Conservation (phyloP, 208 protist genomes). For the Acanthamoeba castellanii region DNA sequence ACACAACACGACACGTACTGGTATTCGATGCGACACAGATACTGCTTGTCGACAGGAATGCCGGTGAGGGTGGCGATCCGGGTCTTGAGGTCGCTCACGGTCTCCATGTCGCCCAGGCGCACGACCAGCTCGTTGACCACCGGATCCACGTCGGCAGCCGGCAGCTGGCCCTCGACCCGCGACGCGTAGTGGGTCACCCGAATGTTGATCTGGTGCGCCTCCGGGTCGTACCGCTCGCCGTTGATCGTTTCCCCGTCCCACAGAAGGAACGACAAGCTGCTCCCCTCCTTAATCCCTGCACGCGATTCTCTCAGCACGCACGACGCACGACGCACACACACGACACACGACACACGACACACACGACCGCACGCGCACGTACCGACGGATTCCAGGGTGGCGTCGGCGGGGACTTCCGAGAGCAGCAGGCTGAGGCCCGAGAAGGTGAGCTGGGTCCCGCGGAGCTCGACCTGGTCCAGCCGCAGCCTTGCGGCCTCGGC, state of each 20-base stretch:
- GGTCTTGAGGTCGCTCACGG: constrained; percentile 31
- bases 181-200: constrained; percentile 27
- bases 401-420: background rate
- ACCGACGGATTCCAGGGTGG: background rate
- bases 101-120: constrained; percentile 43
- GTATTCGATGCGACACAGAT: constrained; percentile 50
- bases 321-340: background rate
- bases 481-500: background rate
- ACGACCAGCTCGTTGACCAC: background rate
- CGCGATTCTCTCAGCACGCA: no score
- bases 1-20: background rate
- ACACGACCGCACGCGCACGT: background rate
- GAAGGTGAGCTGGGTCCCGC: background rate
- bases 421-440: background rate
- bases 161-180: constrained; percentile 23
- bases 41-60: constrained; percentile 44
- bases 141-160: constrained; percentile 7
- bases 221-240: constrained; percentile 6
- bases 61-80: background rate
- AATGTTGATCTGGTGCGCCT: constrained; percentile 40
- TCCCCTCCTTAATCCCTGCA: constrained; percentile 15
- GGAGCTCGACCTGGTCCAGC: constrained; percentile 44
- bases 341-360: background rate
- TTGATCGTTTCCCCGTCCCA: constrained; percentile 55
- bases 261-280: background rate